Evolutionary conservation across 2,329 filamentous ascomycete genomes (phyloP).

Genomic region (Thielaviopsis populi): DNA sequence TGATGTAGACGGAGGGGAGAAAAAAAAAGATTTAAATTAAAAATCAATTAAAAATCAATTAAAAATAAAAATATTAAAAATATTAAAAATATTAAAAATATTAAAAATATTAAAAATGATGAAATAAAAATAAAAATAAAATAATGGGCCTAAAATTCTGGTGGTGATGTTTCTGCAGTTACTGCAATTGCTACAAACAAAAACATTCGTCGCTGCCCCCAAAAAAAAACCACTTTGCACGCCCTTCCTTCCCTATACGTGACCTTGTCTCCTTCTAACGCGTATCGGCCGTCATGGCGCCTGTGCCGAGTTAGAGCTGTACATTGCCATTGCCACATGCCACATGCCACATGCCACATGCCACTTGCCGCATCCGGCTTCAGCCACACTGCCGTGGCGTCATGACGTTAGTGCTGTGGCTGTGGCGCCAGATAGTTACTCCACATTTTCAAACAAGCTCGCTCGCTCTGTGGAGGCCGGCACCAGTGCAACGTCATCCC

Average conservation of each 20-base stretch:
- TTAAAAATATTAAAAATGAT: background rate
- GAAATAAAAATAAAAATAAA: background rate
- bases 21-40: background rate
- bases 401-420: background rate
- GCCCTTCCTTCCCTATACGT: background rate
- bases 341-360: too few species aligned
- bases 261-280: background rate
- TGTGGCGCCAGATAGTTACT: background rate
- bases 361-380: background rate
- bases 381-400: background rate
- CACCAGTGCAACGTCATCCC: too few species aligned
- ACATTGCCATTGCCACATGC: background rate
- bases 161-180: background rate
- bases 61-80: too few species aligned
- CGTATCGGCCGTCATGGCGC: background rate
- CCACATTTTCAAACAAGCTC: background rate
- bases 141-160: background rate
- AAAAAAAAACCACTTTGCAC: slow-evolving; percentile 13
- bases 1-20: background rate
- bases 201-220: background rate
- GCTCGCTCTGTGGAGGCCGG: background rate
- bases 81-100: background rate
- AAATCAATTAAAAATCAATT: too few species aligned
- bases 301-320: background rate
- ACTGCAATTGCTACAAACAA: background rate